A percentile compares a stretch with the other conserved stretches of the same genome.
Evolutionary conservation across 2,329 filamentous ascomycete species (phyloP).

Genomic region (Ophiostoma montium): DNA sequence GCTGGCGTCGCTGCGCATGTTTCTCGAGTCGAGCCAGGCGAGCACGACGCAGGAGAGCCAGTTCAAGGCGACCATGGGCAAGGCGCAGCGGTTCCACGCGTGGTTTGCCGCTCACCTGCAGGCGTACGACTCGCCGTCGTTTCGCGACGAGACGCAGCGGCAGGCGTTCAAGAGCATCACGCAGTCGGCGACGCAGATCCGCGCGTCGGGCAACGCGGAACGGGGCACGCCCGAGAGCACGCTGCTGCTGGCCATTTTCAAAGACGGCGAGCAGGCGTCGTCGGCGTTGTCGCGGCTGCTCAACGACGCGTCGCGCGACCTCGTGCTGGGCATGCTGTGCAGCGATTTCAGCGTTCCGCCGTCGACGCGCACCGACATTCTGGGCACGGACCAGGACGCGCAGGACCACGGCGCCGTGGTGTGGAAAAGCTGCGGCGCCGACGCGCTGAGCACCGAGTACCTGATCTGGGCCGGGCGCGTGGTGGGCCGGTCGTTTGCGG

Average conservation of each 20-base stretch:
- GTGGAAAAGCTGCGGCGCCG: conserved; percentile 61
- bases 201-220: conserved; percentile 53
- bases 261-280: conserved; percentile 45
- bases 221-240: conserved; percentile 62
- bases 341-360: conserved; percentile 53
- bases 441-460: conserved; percentile 52
- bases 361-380: conserved; percentile 48
- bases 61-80: conserved; percentile 61
- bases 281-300: conserved; percentile 41
- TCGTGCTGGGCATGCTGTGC: conserved; percentile 62
- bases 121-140: conserved; percentile 41
- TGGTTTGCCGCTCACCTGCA: conserved; percentile 65
- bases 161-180: conserved; percentile 53
- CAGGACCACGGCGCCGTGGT: conserved; percentile 49
- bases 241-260: conserved; percentile 64
- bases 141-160: conserved; percentile 33
- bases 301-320: conserved; percentile 51
- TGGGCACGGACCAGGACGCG: conserved; percentile 53
- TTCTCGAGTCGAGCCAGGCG: conserved; percentile 59
- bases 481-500: conserved; percentile 69
- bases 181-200: conserved; percentile 51
- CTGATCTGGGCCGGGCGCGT: conserved; percentile 74
- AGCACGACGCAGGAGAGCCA: conserved; percentile 78
- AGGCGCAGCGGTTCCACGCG: conserved; percentile 57
- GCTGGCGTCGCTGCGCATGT: conserved; percentile 62